These are phyloP conservation scores for Fusarium foetens DNA, from an alignment of 2,329 filamentous ascomycete species.

Conservation along the genomic window DNA sequence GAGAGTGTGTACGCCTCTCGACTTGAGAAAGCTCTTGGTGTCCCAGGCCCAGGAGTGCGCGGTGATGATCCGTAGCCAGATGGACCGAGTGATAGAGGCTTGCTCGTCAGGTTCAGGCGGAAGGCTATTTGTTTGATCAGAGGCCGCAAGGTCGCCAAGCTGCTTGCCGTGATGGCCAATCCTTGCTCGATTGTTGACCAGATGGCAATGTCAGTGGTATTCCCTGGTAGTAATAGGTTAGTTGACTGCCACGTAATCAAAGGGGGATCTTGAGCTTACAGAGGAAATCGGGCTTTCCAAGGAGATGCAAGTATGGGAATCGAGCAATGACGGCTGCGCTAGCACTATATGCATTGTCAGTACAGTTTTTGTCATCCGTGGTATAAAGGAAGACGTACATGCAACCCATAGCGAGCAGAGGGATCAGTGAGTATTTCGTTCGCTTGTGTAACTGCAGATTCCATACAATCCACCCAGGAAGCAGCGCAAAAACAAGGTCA, in stretches of 20 bases:
- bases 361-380: rapidly evolving
- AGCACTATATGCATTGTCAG: constrained; percentile 45
- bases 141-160: constrained; percentile 55
- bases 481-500: constrained; percentile 59
- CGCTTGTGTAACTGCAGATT: constrained; percentile 60
- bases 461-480: constrained; percentile 63
- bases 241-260: rapidly evolving
- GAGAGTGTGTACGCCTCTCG: constrained; percentile 25
- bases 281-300: constrained; percentile 53
- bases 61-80: constrained; percentile 15
- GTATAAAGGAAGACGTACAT: constrained; percentile 42
- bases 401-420: constrained; percentile 65
- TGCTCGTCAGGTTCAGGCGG: constrained; percentile 28
- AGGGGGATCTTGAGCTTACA: constrained; percentile 38
- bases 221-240: constrained; percentile 32
- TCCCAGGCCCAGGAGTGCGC: constrained; percentile 26
- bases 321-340: constrained; percentile 54
- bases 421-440: constrained; percentile 60
- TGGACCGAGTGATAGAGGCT: constrained; percentile 17
- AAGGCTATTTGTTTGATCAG: constrained; percentile 45
- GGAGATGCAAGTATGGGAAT: constrained; percentile 48
- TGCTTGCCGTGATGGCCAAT: constrained; percentile 57
- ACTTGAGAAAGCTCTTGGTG: constrained; percentile 12
- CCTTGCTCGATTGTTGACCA: constrained; percentile 58
- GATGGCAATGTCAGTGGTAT: constrained; percentile 55